These are phyloP conservation scores for Xylariaceae sp. DNA, from an alignment of 2,329 filamentous ascomycete species.

Conservation along the genomic window DNA sequence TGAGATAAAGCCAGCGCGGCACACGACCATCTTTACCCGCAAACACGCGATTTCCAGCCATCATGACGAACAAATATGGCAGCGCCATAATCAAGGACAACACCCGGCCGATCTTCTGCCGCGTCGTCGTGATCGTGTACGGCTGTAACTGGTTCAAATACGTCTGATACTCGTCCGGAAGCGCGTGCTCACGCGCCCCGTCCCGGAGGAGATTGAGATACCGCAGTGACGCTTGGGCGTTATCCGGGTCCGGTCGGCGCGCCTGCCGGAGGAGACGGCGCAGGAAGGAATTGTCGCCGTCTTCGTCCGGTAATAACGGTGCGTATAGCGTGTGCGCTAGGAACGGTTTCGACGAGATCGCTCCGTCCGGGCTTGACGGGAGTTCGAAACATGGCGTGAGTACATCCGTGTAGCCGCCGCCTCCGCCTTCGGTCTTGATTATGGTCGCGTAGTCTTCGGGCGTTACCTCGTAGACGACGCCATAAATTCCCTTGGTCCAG, in stretches of 20 bases:
- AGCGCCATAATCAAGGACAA: constrained; percentile 57
- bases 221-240: constrained; percentile 76
- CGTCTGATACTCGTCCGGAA: constrained; percentile 70
- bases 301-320: constrained; percentile 44
- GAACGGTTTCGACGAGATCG: constrained; percentile 62
- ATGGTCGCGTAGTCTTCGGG: constrained; percentile 75
- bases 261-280: constrained; percentile 41
- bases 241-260: constrained; percentile 59
- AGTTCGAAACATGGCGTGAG: constrained; percentile 72
- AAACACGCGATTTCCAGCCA: constrained; percentile 42
- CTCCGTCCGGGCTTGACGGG: constrained; percentile 57
- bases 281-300: constrained; percentile 35
- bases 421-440: constrained; percentile 85
- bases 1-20: constrained; percentile 59
- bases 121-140: constrained; percentile 62
- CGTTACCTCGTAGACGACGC: constrained; percentile 94
- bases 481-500: constrained; percentile 81
- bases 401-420: constrained; percentile 77
- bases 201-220: constrained; percentile 76
- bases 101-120: constrained; percentile 61
- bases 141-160: constrained; percentile 66
- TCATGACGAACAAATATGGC: constrained; percentile 49
- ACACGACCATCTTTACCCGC: constrained; percentile 58
- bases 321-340: constrained; percentile 81
- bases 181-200: constrained; percentile 72